These are phyloP conservation scores for Leptodermis oblonga DNA, from an alignment of 257 asterid species.

Conservation along the genomic window DNA sequence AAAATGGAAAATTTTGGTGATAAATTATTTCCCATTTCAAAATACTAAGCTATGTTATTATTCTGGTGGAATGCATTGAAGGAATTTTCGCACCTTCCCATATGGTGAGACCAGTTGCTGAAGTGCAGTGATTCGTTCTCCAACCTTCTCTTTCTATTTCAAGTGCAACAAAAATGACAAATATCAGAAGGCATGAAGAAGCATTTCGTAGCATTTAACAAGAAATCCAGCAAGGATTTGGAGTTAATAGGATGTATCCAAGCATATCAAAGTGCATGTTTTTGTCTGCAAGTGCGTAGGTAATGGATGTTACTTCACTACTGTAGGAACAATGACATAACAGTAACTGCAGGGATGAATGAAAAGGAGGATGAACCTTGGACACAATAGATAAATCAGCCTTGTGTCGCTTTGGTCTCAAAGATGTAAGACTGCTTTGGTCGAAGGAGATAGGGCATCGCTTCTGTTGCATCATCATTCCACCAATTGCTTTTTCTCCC, in stretches of 20 bases:
- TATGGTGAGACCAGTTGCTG: constrained; percentile 95
- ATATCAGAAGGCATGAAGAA: not conserved
- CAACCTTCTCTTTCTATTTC: constrained; percentile 89
- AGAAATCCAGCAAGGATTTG: not conserved
- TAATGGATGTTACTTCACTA: not conserved
- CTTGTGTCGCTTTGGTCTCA: constrained; percentile 66
- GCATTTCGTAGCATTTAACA: not conserved
- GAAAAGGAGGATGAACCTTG: constrained; percentile 46
- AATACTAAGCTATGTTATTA: no score
- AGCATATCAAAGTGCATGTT: not conserved
- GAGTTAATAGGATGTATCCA: not conserved
- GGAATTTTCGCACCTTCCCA: constrained; percentile 63
- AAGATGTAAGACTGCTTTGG: constrained; percentile 44
- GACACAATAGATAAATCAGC: constrained; percentile 53
- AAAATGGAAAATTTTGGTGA: not conserved
- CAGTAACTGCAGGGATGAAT: not conserved
- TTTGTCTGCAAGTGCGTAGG: not conserved
- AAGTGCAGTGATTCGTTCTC: constrained; percentile 74
- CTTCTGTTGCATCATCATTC: constrained; percentile 83
- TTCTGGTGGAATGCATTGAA: not conserved
- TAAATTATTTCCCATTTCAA: not conserved
- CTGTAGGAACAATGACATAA: not conserved
- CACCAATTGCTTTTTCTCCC: constrained; percentile 21
- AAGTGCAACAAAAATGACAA: constrained; percentile 14
- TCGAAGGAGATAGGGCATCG: constrained; percentile 54